Base-by-base conservation (phyloP, 1,284 basidiomycete species). In the Sporisorium exsertum region DNA sequence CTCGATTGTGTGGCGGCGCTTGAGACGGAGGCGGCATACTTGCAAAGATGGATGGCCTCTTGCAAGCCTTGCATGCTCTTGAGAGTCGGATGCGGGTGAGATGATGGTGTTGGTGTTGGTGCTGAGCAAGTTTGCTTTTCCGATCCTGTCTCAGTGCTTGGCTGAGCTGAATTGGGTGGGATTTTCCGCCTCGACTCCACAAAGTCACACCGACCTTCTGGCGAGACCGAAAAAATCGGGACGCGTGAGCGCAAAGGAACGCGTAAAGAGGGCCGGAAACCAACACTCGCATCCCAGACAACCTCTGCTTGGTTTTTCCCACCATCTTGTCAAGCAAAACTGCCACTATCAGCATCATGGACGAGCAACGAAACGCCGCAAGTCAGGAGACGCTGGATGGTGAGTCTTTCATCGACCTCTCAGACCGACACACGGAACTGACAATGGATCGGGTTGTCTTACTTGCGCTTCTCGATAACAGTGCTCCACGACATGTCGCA, bases 401-500 rank as follows among this genome's bases (percentile, higher is more conserved):
- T 61, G 58, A 78, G 88, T 86, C 9, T 18, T 3, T 5, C 13
- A 0, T 24, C 32, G 9, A 6, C 7, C 18, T 27, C 40, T 3
- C 13, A 8, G 5, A 13, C 40, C 18, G 18, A 29, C 12, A 56
- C 15, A 43, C 32, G 18, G n/a, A 24, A 37, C 18, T 24, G 27
- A 86, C 26, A 88, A 87, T 52, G 50, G 89, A 87, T 71, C 89
- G 89, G 18, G 87, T 88, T 22, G 94, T n/a, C 88, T 29, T 24
- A 29, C 26, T 52, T 57, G 16, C 59, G 42, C 37, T 85, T 92
- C 94, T 26, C 88, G 88, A 77, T 91, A 91, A 63, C 56, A 94
- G 93, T 91, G 70, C 87, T 94, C 33, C 89, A 91, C 80, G 92
- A 94, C 67, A 92, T 94, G 67, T 93, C 93, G 16, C 92, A 93